Conservation (phyloP, 2,329 filamentous ascomycete genomes). For the Cordyceps cateniannulata region DNA sequence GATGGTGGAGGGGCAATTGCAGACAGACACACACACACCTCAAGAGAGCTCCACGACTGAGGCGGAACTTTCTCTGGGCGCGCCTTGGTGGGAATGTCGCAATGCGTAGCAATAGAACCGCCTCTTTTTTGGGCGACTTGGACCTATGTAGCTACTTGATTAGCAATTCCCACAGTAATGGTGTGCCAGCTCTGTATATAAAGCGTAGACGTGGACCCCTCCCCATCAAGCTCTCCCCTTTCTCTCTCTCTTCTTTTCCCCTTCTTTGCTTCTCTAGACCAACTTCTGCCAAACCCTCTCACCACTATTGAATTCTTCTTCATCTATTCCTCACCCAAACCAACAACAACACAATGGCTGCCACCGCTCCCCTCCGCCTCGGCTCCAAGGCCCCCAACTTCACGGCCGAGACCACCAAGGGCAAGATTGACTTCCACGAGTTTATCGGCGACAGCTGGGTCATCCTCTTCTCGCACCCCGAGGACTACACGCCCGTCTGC, state of each 20-base stretch:
- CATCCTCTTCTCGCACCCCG: constrained; percentile 78
- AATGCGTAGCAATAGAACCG: neutral
- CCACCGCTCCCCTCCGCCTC: constrained; percentile 47
- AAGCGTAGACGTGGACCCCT: neutral
- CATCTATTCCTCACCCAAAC: neutral
- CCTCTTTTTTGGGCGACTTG: neutral
- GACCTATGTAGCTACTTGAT: neutral
- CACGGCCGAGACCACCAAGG: constrained; percentile 71
- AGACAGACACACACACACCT: neutral
- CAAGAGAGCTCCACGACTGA: neutral
- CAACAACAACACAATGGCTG: constrained; percentile 21
- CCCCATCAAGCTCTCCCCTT: neutral
- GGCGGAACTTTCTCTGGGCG: neutral
- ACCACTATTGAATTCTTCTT: neutral
- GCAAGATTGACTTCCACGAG: constrained; percentile 76
- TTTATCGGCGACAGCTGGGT: constrained; percentile 76
- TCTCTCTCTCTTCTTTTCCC: neutral
- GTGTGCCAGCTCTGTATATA: neutral
- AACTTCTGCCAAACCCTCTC: neutral
- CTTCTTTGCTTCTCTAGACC: neutral
- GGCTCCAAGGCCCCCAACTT: constrained; percentile 72
- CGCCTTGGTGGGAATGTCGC: constrained; percentile 1
- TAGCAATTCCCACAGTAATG: constrained; percentile 8
- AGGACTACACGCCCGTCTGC: constrained; percentile 92
- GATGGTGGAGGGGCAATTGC: constrained; percentile 4